Base-by-base conservation (phyloP, 768 basidiomycete genomes). In the Mycena belliarum region DNA sequence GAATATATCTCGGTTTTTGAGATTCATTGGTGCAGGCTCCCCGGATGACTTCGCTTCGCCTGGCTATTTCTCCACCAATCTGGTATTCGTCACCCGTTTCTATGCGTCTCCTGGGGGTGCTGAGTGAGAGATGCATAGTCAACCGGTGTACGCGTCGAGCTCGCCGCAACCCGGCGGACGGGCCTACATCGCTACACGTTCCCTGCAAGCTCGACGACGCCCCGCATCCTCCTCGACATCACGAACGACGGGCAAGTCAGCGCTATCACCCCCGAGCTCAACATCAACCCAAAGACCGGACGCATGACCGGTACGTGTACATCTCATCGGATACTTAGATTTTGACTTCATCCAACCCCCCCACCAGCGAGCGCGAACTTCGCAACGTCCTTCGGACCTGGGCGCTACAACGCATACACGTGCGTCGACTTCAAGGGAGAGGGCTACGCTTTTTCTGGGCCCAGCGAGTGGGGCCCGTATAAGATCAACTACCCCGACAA, bases 21-120 rank as follows among this genome's bases (percentile, higher is more conserved):
- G 2, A 35, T 10, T 11, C 33, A 6, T 20, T 14, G 28, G 11
- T 26, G 21, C 29, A 85, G 84, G 84, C 14, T 73, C 75, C 29
- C 80, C 84, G 5, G 85, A 86, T 57, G 85, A 87, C 61, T 77
- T 75, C 55, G 83, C 85, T 5, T 81, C 83, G 16, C 86, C 86
- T 0, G 86, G 86, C 47, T 88, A 86, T 66, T 88, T 88, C 65
- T 77, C 84, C 0, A 80, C 82, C 1, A 85, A 85, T 62, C 70
- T 87, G 28, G 84, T 83, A 6, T 20, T 26, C 25, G 4, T 2
- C 32, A 21, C 11, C 9, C 21, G 2, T 6, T 11, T 8, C 9
- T 4, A 24, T 11, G 2, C 16, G 12, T 29, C n/a, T 3, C 21
- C 11, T 7, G 28, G 26, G n/a, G 35, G 35, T 35, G 4, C 16